Evolutionary conservation across 768 basidiomycete species (phyloP).

Genomic region (Phanerodontia chrysosporium): DNA sequence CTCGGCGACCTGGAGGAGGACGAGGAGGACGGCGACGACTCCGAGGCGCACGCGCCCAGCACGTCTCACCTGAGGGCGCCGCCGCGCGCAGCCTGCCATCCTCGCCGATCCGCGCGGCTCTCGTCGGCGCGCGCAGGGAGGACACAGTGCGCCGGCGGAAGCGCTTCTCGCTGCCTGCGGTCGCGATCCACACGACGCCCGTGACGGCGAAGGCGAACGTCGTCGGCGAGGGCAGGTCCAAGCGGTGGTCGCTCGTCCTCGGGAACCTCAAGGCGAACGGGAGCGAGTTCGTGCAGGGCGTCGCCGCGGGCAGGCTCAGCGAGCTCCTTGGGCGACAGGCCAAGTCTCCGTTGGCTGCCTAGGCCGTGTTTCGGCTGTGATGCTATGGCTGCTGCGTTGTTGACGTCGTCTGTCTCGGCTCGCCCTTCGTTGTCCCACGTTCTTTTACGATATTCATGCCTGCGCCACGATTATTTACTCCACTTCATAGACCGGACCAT

Average conservation of each 20-base stretch:
- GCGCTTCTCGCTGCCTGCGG: conserved; percentile 73
- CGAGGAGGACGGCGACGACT: conserved; percentile 9
- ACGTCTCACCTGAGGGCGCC: not conserved
- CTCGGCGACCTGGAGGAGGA: conserved; percentile 25
- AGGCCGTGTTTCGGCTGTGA: too few relatives aligned
- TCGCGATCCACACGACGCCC: conserved; percentile 68
- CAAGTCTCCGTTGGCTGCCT: not conserved
- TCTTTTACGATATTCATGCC: too few relatives aligned
- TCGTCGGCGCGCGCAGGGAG: conserved; percentile 36
- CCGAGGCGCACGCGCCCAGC: not conserved
- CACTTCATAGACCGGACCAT: too few relatives aligned
- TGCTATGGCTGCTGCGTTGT: too few relatives aligned
- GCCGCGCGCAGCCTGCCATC: not conserved
- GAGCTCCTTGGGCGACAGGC: conserved; percentile 44
- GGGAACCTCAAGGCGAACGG: conserved; percentile 25
- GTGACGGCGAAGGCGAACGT: conserved; percentile 55
- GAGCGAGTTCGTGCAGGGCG: conserved; percentile 28
- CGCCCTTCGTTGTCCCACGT: too few relatives aligned
- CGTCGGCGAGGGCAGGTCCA: conserved; percentile 33
- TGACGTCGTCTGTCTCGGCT: too few relatives aligned
- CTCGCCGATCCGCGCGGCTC: conserved; percentile 10
- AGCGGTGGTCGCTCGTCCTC: conserved; percentile 60
- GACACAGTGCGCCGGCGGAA: conserved; percentile 61
- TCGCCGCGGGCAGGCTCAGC: conserved; percentile 50
- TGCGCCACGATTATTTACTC: too few relatives aligned